Evolutionary conservation across 371 early-diverging fungal species (phyloP).

Genomic region (Mortierella sp.): DNA sequence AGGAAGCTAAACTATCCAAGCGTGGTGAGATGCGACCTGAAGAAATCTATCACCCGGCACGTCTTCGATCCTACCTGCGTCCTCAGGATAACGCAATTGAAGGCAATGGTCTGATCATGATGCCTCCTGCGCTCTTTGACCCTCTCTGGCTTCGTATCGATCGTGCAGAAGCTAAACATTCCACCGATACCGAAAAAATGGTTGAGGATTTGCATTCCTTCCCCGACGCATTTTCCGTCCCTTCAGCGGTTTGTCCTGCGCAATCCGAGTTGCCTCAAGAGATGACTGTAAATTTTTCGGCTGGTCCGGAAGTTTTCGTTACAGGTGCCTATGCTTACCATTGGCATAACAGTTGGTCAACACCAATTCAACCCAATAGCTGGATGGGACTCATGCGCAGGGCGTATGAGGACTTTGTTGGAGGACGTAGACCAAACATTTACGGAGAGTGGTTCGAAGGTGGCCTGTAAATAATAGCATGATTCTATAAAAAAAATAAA

Average conservation of each 20-base stretch:
- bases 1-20: neutral
- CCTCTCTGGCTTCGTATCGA: constrained; percentile 54
- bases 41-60: constrained; percentile 52
- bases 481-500: neutral
- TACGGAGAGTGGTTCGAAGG: constrained; percentile 43
- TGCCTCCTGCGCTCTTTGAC: constrained; percentile 49
- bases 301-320: constrained; percentile 48
- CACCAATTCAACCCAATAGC: constrained; percentile 33
- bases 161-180: constrained; percentile 20
- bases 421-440: constrained; percentile 34
- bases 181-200: constrained; percentile 26
- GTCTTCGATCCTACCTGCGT: constrained; percentile 40
- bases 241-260: constrained; percentile 28
- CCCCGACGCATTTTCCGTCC: constrained; percentile 25
- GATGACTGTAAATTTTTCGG: constrained; percentile 17
- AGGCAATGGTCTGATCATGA: constrained; percentile 45
- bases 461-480: constrained; percentile 20
- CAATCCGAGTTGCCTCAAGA: neutral
- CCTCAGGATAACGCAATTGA: constrained; percentile 31
- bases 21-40: constrained; percentile 39
- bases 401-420: constrained; percentile 46
- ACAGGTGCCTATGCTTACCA: constrained; percentile 54
- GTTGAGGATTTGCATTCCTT: constrained; percentile 38
- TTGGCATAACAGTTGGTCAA: constrained; percentile 55
- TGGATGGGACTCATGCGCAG: constrained; percentile 50